Percentiles rank a stretch among this genome's conserved stretches.
These are phyloP conservation scores for Myxozyma neotropica DNA, from an alignment of 805 yeast species.

Conservation along the genomic window DNA sequence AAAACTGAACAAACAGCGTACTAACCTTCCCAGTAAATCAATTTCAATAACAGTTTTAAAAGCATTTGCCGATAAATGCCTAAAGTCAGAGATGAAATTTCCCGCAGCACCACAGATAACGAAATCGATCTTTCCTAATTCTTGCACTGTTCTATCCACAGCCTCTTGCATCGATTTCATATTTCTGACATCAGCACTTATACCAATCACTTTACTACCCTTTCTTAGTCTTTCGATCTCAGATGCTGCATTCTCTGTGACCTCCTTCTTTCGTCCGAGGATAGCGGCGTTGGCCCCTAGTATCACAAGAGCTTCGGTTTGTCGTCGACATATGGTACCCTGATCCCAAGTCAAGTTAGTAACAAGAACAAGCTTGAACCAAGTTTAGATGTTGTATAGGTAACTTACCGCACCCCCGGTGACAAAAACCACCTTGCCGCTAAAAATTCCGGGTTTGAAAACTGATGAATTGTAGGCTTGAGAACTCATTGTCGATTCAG, in stretches of 20 bases:
- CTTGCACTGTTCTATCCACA: conserved; percentile 62
- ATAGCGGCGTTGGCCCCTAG: conserved; percentile 88
- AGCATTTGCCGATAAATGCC: conserved; percentile 78
- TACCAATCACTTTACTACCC: conserved; percentile 69
- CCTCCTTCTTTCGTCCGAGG: conserved; percentile 71
- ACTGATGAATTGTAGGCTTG: conserved; percentile 2
- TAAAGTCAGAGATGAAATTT: conserved; percentile 80
- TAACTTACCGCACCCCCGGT: conserved; percentile 80
- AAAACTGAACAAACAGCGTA: neutral
- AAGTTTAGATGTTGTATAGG: no score
- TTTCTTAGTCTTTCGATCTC: conserved; percentile 62
- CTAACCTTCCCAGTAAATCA: conserved; percentile 78
- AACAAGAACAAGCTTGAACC: neutral
- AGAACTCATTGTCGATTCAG: neutral
- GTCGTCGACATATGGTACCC: conserved; percentile 92
- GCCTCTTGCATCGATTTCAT: conserved; percentile 62
- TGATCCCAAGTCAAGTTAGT: neutral
- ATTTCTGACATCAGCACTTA: conserved; percentile 79
- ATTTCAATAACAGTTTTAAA: conserved; percentile 85
- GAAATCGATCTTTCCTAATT: conserved; percentile 77
- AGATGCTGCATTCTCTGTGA: conserved; percentile 66
- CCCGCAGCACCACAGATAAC: conserved; percentile 98
- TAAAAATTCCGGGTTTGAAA: conserved; percentile 63
- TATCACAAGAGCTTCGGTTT: conserved; percentile 77
- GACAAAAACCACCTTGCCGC: conserved; percentile 83